Evolutionary conservation across 1,284 basidiomycete genomes (phyloP), one percentile per base, ranked within the genome.

Genomic region (Wallemia hederae): DNA sequence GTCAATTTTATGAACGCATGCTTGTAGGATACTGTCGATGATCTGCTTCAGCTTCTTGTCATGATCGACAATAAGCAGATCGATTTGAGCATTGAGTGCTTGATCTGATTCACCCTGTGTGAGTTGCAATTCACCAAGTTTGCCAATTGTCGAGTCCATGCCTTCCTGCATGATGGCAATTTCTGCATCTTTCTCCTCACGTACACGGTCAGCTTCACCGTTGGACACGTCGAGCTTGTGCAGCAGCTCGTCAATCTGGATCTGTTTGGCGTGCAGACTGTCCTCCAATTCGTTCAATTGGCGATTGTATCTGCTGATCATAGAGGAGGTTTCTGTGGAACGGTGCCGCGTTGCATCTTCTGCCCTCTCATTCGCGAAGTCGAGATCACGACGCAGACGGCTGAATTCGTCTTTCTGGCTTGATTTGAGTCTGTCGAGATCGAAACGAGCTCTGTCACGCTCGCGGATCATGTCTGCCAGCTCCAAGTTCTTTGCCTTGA

Each of bases 381-480:
- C 79, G 62, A 98, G 77, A 67, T 99, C 94, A 49, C 94, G 81
- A 66, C 86, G 86, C 59, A 97, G 69, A 19, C 94, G 82, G 65
- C 98, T 94, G 31, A 90, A 72, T 69, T 98, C 94, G 64, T 99
- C 94, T 70, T 91, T 94, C 70, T 98, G 90, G 61, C 74, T 74
- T 11, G 87, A 81, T 73, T 94, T 96, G 70, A 90, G 77, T 39
- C 94, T 78, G 70, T 99, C 94, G n/a, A 97, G 75, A 66, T 99
- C 94, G 69, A 96, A 97, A 55, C 94, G 76, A 28, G 92, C 90
- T 63, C 92, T 79, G 70, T 99, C 94, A 34, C 94, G 81, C 72
- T 98, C 94, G 60, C 92, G 80, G 66, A 99, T 85, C 94, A 99
- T 98, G 69, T 98, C 94, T 27, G 92, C 92, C 29, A 99, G 75